Percentiles rank a stretch among this genome's conserved stretches.
These are phyloP conservation scores for Pythium chondricola DNA, from an alignment of 352 stramenopile genomes.

Conservation along the genomic window DNA sequence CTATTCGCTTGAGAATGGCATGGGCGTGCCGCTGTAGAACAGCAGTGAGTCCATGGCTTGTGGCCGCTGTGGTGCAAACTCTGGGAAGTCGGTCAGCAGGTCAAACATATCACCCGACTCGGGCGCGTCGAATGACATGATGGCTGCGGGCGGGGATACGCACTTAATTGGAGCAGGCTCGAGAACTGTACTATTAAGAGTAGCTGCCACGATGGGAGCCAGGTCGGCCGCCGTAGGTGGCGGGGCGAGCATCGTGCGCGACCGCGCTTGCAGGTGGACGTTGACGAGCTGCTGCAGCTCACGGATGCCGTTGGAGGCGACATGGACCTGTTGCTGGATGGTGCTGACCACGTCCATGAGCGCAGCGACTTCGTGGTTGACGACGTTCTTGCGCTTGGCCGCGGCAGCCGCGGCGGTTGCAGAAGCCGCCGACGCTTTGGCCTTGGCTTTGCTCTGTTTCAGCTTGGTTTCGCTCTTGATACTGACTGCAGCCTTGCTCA, in stretches of 20 bases:
- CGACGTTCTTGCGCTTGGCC: constrained; percentile 10
- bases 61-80: too few relatives aligned
- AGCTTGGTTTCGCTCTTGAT: neutral
- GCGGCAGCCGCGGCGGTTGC: neutral
- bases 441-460: constrained; percentile 4
- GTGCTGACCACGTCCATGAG: constrained; percentile 17
- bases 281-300: constrained; percentile 22
- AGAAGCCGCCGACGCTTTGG: neutral
- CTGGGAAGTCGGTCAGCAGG: neutral
- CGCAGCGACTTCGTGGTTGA: constrained; percentile 13
- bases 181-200: too few relatives aligned
- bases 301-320: constrained; percentile 20
- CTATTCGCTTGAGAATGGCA: constrained; percentile 13
- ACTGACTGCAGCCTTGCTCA: neutral
- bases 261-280: too few relatives aligned
- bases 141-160: neutral
- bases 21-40: constrained; percentile 6
- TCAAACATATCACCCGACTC: neutral
- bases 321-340: constrained; percentile 24
- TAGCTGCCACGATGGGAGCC: too few relatives aligned
- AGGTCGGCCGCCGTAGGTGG: too few relatives aligned
- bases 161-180: too few relatives aligned
- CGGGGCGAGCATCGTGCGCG: too few relatives aligned
- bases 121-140: neutral
- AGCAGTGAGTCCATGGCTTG: constrained; percentile 1